A percentile compares a stretch with the other conserved stretches of the same genome.
phyloP scores from a whole-genome alignment of 2,329 filamentous ascomycete species.

The Graphium sp. region DNA sequence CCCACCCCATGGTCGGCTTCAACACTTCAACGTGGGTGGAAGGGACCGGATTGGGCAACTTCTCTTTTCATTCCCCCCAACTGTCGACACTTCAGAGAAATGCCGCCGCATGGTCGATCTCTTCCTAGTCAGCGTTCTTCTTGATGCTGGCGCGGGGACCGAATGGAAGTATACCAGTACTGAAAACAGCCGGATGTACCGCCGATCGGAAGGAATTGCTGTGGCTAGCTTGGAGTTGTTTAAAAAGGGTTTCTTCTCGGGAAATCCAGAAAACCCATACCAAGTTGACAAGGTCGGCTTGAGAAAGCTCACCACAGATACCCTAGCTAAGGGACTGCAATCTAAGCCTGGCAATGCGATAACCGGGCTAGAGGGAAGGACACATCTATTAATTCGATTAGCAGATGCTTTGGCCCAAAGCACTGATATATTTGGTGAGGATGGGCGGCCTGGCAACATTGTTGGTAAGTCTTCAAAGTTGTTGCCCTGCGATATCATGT shows the following conservation, averaged over 20 bases:
- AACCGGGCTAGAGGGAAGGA: slow-evolving; percentile 70
- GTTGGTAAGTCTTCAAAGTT: slow-evolving; percentile 42
- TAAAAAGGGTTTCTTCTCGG: slow-evolving; percentile 80
- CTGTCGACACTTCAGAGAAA: slow-evolving; percentile 54
- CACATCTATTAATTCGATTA: slow-evolving; percentile 61
- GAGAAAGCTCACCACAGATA: slow-evolving; percentile 53
- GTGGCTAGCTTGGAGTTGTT: slow-evolving; percentile 76
- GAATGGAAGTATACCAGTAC: slow-evolving; percentile 86
- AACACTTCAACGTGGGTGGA: slow-evolving; percentile 71
- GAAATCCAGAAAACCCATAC: slow-evolving; percentile 61
- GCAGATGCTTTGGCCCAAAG: slow-evolving; percentile 59
- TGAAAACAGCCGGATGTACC: slow-evolving; percentile 69
- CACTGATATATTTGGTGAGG: slow-evolving; percentile 66
- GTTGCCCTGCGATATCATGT: background rate
- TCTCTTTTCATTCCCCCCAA: slow-evolving; percentile 49
- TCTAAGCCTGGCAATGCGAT: slow-evolving; percentile 67
- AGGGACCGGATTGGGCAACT: slow-evolving; percentile 57
- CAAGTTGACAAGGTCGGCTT: slow-evolving; percentile 81
- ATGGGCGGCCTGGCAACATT: slow-evolving; percentile 84
- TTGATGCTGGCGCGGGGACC: slow-evolving; percentile 79
- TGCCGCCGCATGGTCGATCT: slow-evolving; percentile 63
- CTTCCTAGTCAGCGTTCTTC: slow-evolving; percentile 62
- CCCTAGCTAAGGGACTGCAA: slow-evolving; percentile 69
- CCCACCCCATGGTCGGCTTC: slow-evolving; percentile 72
- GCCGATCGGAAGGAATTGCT: slow-evolving; percentile 76